Conservation (phyloP, 768 basidiomycete genomes). For the Agaricus blazei region DNA sequence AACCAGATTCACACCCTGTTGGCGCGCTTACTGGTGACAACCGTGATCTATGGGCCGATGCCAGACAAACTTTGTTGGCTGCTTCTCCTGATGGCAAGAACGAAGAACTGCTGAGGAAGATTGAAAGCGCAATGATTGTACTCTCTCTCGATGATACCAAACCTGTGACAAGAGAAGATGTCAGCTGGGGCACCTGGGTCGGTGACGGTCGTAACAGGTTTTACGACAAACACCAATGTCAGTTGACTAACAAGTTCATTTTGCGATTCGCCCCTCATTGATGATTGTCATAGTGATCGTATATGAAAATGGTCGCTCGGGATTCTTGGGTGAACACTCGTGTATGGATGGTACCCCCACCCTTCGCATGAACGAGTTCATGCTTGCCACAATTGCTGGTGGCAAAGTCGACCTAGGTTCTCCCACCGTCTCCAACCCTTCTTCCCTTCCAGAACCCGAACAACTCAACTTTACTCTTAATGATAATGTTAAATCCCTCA, state of each 20-base stretch:
- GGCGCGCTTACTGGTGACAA: slow-evolving; percentile 89
- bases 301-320: slow-evolving; percentile 91
- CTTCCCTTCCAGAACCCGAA: slow-evolving; percentile 48
- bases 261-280: neutral
- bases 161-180: slow-evolving; percentile 77
- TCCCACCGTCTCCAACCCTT: slow-evolving; percentile 23
- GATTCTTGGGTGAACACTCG: slow-evolving; percentile 85
- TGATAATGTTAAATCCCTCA: slow-evolving; percentile 40
- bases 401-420: slow-evolving; percentile 77
- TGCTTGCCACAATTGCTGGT: slow-evolving; percentile 68
- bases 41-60: slow-evolving; percentile 86
- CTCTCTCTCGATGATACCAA: slow-evolving; percentile 80
- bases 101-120: slow-evolving; percentile 59
- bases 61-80: slow-evolving; percentile 53
- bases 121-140: slow-evolving; percentile 88
- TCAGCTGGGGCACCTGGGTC: slow-evolving; percentile 81
- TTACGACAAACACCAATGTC: slow-evolving; percentile 96
- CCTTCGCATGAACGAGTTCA: slow-evolving; percentile 90
- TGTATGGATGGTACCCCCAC: slow-evolving; percentile 96
- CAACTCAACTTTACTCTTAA: slow-evolving; percentile 74
- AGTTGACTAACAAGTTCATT: slow-evolving; percentile 20
- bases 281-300: slow-evolving; percentile 64
- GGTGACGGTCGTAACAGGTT: slow-evolving; percentile 89
- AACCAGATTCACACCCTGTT: slow-evolving; percentile 40
- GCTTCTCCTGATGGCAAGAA: slow-evolving; percentile 56